Evolutionary conservation across 2,329 filamentous ascomycete species (phyloP).

Genomic region (Fusarium luffae): DNA sequence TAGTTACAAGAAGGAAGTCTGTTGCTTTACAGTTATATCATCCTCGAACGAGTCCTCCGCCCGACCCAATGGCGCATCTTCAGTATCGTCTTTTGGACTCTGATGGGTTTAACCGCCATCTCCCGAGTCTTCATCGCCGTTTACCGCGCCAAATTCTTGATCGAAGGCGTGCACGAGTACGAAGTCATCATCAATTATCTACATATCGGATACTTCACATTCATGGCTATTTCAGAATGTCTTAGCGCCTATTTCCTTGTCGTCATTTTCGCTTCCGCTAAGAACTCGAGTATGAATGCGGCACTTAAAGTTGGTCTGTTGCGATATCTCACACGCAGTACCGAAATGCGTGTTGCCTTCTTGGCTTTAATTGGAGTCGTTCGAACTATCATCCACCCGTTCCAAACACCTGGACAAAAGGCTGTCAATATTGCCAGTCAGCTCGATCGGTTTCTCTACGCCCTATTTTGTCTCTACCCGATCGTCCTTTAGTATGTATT

Average conservation of each 20-base stretch:
- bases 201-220: slow-evolving; percentile 55
- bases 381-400: slow-evolving; percentile 55
- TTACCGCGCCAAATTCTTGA: slow-evolving; percentile 47
- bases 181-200: slow-evolving; percentile 50
- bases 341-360: slow-evolving; percentile 53
- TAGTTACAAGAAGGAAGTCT: slow-evolving; percentile 57
- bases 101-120: slow-evolving; percentile 62
- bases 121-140: slow-evolving; percentile 57
- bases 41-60: slow-evolving; percentile 62
- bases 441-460: slow-evolving; percentile 55
- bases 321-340: slow-evolving; percentile 52
- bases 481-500: slow-evolving; percentile 50
- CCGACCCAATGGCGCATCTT: slow-evolving; percentile 56
- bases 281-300: slow-evolving; percentile 35
- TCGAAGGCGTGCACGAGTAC: slow-evolving; percentile 40
- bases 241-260: slow-evolving; percentile 55
- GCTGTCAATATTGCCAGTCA: slow-evolving; percentile 52
- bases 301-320: slow-evolving; percentile 50
- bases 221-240: slow-evolving; percentile 55
- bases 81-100: slow-evolving; percentile 64
- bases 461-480: slow-evolving; percentile 55
- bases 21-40: slow-evolving; percentile 62
- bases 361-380: slow-evolving; percentile 52
- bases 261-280: slow-evolving; percentile 50
- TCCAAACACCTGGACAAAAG: slow-evolving; percentile 51